Evolutionary conservation across 495 filamentous ascomycete genomes (phyloP).

Genomic region (Podospora didyma): DNA sequence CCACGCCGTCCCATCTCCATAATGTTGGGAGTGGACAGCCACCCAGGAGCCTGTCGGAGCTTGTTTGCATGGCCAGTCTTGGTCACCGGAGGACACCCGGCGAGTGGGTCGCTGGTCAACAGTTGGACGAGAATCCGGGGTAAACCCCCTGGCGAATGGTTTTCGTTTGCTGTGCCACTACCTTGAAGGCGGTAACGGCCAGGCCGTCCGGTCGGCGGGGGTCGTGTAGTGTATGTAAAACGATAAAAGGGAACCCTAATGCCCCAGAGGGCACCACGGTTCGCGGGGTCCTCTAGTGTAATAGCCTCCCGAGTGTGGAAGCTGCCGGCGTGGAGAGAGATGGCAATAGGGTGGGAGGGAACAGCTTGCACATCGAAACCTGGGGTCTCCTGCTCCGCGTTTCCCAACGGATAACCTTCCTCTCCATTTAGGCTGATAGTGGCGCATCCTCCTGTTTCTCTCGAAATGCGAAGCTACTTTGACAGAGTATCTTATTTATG

Average conservation of each 20-base stretch:
- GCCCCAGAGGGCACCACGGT: background rate
- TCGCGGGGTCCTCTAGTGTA: background rate
- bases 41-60: background rate
- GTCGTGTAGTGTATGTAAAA: no score
- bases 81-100: background rate
- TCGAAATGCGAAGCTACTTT: background rate
- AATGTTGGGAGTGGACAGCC: background rate
- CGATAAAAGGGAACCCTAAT: constrained; percentile 4
- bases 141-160: constrained; percentile 15
- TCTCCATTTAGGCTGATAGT: constrained; percentile 14
- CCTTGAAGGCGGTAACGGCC: background rate
- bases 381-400: constrained; percentile 13
- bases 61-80: background rate
- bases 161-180: background rate
- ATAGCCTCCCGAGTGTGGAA: background rate
- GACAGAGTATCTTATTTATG: constrained; percentile 9
- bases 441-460: background rate
- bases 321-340: background rate
- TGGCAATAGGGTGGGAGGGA: background rate
- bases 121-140: constrained; percentile 25
- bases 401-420: background rate
- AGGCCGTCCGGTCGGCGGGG: constrained; percentile 9
- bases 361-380: constrained; percentile 4
- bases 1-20: no score
- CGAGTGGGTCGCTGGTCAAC: background rate